Evolutionary conservation across 2,329 filamentous ascomycete species (phyloP).

Genomic region (Ophiostoma triangulosporum): DNA sequence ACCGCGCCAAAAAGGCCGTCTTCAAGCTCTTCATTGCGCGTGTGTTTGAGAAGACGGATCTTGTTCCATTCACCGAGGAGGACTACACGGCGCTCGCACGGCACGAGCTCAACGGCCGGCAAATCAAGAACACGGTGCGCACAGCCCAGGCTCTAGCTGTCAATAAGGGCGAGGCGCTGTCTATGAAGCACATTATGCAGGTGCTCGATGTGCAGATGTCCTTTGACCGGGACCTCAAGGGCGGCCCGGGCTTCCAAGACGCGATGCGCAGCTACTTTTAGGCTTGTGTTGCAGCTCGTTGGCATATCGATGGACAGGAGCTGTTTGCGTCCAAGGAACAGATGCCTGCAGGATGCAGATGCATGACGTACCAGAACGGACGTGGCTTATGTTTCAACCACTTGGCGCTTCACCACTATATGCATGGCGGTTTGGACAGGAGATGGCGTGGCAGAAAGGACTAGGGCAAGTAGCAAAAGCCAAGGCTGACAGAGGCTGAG

Average conservation of each 20-base stretch:
- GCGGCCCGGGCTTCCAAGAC: constrained; percentile 66
- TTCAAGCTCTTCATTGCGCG: constrained; percentile 75
- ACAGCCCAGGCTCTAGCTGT: constrained; percentile 74
- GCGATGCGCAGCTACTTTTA: constrained; percentile 71
- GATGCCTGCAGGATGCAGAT: too few relatives aligned
- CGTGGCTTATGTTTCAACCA: too few relatives aligned
- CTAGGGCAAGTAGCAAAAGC: too few relatives aligned
- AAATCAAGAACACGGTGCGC: constrained; percentile 82
- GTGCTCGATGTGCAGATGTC: constrained; percentile 74
- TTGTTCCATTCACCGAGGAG: constrained; percentile 48
- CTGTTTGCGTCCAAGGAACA: too few relatives aligned
- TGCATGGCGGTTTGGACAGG: too few relatives aligned
- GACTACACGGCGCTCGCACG: constrained; percentile 55
- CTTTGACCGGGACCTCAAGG: constrained; percentile 73
- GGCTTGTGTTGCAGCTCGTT: too few relatives aligned
- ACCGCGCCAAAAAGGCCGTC: constrained; percentile 61
- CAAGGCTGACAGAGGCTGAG: too few relatives aligned
- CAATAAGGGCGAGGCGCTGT: constrained; percentile 55
- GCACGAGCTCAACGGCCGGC: constrained; percentile 46
- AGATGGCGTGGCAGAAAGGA: too few relatives aligned
- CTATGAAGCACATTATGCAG: constrained; percentile 66
- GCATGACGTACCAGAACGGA: too few relatives aligned
- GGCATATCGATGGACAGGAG: too few relatives aligned
- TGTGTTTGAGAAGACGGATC: constrained; percentile 48
- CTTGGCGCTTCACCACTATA: too few relatives aligned